Base-by-base conservation (phyloP, 352 stramenopile genomes). In the Phytopythium chamaehyphon region DNA sequence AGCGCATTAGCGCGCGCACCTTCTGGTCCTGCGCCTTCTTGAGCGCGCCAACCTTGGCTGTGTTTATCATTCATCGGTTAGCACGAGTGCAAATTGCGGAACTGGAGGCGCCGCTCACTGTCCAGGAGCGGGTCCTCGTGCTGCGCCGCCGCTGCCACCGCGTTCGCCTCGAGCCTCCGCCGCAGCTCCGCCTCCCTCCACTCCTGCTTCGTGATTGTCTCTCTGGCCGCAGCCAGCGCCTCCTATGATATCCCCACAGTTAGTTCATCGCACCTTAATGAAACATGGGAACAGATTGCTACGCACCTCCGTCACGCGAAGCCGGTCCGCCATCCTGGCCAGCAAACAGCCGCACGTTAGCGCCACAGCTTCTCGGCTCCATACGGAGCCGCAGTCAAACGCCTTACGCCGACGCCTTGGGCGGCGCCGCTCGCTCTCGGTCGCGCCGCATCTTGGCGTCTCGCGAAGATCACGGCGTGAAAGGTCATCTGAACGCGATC, bases 1-100 rank as follows among this genome's bases (percentile, higher is more conserved):
- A 93, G 46, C 82, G 83, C 86, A 96, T 93, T 16, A 96, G 54
- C 24, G 70, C 69, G n/a, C 79, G 74, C n/a, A 91, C 81, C 63
- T 90, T 89, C 47, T 77, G 70, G 37, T 86, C 72, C 36, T 92
- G 77, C 24, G 77, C 62, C 15, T 64, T 69, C 64, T 87, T 90
- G 23, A 88, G 71, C 12, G 80, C 76, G n/a, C 79, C 57, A 31
- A 86, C 53, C 54, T 90, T 86, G 38, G 69, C 79, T 88, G 44
- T 4, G 8, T 22, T 35, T 3, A 37, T n/a, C 10, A 39, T 15
- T 14, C 38, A 23, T 47, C 26, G 23, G 15, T 16, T 37, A 0
- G 9, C 22, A 42, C 50, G 49, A 43, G 6, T 43, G 10, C 8
- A 42, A 16, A 23, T 23, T 57, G n/a, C n/a, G n/a, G n/a, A n/a